Evolutionary conservation across 2,329 filamentous ascomycete species (phyloP), one percentile per base, ranked within the genome.

Genomic region (Colletotrichum sp.): DNA sequence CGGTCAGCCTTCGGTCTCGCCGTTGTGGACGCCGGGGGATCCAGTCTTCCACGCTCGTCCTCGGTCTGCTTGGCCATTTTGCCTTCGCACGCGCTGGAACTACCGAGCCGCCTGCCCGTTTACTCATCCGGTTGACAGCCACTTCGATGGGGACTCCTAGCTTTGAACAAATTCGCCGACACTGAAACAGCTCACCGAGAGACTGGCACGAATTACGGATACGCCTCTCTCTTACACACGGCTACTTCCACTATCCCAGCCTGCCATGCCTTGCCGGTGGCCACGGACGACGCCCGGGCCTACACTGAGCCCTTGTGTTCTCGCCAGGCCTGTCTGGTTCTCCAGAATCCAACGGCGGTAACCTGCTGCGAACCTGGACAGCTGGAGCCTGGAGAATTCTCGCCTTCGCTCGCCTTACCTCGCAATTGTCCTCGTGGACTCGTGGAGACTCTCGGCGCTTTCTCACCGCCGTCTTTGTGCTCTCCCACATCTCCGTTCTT

Each of bases 391-490:
- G 73, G 58, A 61, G 62, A 43, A 38, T 55, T 58, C 65, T 70
- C 60, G 34, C 66, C 58, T 38, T 66, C 48, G 55, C 64, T 76
- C 70, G 56, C 64, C 56, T 56, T 36, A 30, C 58, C 43, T 74
- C 62, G 69, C 34, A 18, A 69, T 61, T 76, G 73, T 73, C 73
- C 73, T 76, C 73, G 73, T 76, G 73, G 58, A 66, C 73, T 64
- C 70, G 70, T 69, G 73, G 73, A 52, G 70, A 73, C 64, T 69
- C 69, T 75, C 73, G 70, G 73, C 73, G 65, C 58, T 69, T 60
- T n/a, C 70, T 76, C 73, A 76, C 73, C 73, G 73, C 67, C 73
- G 73, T 69, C 64, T 73, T 73, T 73, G 70, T 73, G 64, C 58
- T 69, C 38, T 12, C 48, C 30, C 36, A 38, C n/a, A 15, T 43